phyloP scores from a whole-genome alignment of 225 moss, liverwort and hornwort species.

The Antitrichia curtipendula region DNA sequence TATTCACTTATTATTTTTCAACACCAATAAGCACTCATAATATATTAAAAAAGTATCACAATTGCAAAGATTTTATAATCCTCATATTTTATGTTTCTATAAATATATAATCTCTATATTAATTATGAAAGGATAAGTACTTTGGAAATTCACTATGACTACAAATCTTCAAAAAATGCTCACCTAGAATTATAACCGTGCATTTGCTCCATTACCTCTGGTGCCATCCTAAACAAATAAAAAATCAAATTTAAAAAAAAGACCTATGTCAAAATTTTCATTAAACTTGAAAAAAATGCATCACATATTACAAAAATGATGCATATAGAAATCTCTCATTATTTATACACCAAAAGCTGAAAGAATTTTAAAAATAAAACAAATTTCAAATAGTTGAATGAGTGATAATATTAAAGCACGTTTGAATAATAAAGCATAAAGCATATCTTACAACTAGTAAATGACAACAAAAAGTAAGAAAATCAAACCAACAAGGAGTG shows the following conservation, averaged over 20 bases:
- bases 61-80: neutral
- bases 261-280: neutral
- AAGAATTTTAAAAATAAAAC: neutral
- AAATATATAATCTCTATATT: neutral
- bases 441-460: neutral
- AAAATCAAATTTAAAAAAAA: neutral
- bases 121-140: neutral
- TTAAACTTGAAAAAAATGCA: neutral
- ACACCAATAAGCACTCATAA: neutral
- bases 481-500: conserved; percentile 61
- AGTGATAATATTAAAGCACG: neutral
- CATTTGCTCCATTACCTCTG: neutral
- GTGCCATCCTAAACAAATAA: neutral
- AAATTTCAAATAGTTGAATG: neutral
- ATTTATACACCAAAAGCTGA: too few relatives aligned
- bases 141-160: neutral
- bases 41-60: neutral
- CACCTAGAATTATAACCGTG: neutral
- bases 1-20: neutral
- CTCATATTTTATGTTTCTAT: too few relatives aligned
- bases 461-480: neutral
- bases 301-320: neutral
- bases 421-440: neutral
- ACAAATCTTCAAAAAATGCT: neutral
- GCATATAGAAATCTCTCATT: neutral